Base-by-base conservation (phyloP, 768 basidiomycete genomes). In the Royoungia palumana region DNA sequence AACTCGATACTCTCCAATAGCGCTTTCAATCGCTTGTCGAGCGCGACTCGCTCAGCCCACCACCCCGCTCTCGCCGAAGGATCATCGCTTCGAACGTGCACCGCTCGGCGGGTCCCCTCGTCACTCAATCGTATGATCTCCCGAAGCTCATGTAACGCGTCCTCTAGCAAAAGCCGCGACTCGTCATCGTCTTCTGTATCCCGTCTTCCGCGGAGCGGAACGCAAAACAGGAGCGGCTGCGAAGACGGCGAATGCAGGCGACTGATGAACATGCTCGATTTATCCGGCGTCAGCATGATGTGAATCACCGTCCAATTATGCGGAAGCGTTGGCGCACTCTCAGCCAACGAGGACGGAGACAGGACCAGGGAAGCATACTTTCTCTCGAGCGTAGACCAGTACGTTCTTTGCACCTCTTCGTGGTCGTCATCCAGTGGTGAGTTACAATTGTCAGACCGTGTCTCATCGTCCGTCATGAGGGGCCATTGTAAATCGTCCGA, bases 1-100 rank as follows among this genome's bases (percentile, higher is more conserved):
- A 89, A 94, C 64, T 98, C 96, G 37, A 99, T 84, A 54, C 85
- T 91, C 54, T 82, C 81, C 28, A 96, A 65, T 6, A 99, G 67
- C 25, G 81, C 80, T 48, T 80, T 74, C 60, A 99, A 64, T 20
- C 92, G 78, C 40, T 72, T 73, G 60, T 98, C 94, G n/a, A 98
- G 75, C 19, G 75, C 78, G 20, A 72, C 70, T 4, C 96, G 76
- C 44, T 83, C 78, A 30, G 80, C 82, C 96, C 96, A 99, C 96
- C 96, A 98, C 2, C 73, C 77, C 0, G 76, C 72, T 52, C 84
- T 75, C 1, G 81, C 89, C 25, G 79, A 78, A 37, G 73, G 72
- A 50, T 87, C 82, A 35, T 86, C 79, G 25, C 78, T 71, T 55
- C 83, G 85, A 47, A 97, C 77, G 50, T 82, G 72, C 41, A 80